Conservation (phyloP, 208 protist genomes). For the Crithidia brevicula region DNA sequence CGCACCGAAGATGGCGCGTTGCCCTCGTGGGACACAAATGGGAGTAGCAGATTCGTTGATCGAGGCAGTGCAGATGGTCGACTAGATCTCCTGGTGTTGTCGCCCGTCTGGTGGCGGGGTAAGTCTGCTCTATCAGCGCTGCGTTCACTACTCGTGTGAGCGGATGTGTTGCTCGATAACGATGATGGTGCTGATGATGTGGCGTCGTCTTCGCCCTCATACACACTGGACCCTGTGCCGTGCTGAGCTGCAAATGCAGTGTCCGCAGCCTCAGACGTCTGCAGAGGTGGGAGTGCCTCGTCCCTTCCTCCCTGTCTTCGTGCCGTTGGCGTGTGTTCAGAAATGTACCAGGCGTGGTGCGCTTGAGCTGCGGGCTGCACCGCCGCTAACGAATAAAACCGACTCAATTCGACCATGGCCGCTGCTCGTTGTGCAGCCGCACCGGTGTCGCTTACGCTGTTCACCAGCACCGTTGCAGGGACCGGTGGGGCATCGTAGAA, state of each 20-base stretch:
- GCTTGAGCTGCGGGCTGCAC: neutral
- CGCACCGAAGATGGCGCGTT: neutral
- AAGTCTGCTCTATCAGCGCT: too few relatives aligned
- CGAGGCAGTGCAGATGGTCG: too few relatives aligned
- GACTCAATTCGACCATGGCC: neutral
- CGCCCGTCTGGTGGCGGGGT: too few relatives aligned
- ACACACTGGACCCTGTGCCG: too few relatives aligned
- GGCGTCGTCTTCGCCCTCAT: too few relatives aligned
- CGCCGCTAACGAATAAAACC: neutral
- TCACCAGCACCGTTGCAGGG: slow-evolving; percentile 14
- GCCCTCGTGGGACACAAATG: neutral
- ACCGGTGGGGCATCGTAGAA: neutral
- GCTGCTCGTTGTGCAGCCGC: neutral
- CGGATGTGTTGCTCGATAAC: neutral
- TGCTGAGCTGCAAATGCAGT: neutral
- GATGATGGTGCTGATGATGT: too few relatives aligned
- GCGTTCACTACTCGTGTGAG: too few relatives aligned
- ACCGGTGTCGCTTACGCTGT: slow-evolving; percentile 9
- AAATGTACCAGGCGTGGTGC: slow-evolving; percentile 10
- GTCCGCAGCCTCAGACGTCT: neutral
- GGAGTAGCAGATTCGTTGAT: too few relatives aligned
- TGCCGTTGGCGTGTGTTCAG: neutral
- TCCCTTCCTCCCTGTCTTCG: neutral
- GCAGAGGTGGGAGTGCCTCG: neutral
- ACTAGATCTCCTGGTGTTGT: too few relatives aligned